phyloP scores from a whole-genome alignment of 176 grass and related monocot genomes.

The Tillandsia fasciculata region DNA sequence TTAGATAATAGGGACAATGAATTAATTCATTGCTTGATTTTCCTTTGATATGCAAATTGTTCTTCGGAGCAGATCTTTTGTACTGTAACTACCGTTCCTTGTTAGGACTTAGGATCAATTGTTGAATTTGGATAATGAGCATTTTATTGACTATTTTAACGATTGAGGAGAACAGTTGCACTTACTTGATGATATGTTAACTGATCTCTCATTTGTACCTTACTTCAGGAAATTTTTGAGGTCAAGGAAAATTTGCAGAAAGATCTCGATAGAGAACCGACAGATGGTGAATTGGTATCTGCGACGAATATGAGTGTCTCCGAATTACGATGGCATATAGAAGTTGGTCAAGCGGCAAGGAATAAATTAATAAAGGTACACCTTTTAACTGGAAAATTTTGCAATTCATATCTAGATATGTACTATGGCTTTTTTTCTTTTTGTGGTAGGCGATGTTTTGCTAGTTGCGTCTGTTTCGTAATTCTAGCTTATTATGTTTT shows the following conservation, averaged over 20 bases:
- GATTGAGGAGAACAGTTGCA: not conserved
- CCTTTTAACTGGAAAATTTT: not conserved
- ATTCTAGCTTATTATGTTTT: not conserved
- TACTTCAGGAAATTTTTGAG: not conserved
- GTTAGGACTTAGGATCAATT: too few relatives aligned
- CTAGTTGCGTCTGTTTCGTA: not conserved
- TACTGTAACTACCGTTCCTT: too few relatives aligned
- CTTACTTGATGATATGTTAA: not conserved
- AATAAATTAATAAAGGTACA: slow-evolving; percentile 79
- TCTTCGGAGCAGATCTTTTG: too few relatives aligned
- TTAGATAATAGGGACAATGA: too few relatives aligned
- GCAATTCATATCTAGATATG: not conserved
- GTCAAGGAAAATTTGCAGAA: slow-evolving; percentile 39
- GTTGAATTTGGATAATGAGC: too few relatives aligned
- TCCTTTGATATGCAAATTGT: too few relatives aligned
- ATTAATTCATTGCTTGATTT: too few relatives aligned
- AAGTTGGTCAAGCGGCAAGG: slow-evolving; percentile 45
- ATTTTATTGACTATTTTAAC: not conserved
- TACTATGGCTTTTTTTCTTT: not conserved
- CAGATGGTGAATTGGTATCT: slow-evolving; percentile 40
- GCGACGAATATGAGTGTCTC: slow-evolving; percentile 36
- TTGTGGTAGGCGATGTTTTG: not conserved
- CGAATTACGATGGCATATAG: slow-evolving; percentile 34
- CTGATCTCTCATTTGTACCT: not conserved
- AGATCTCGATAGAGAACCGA: slow-evolving; percentile 43